A percentile compares a stretch with the other conserved stretches of the same genome.
phyloP scores from a whole-genome alignment of 2,329 filamentous ascomycete species.

The Lachnellula arida region DNA sequence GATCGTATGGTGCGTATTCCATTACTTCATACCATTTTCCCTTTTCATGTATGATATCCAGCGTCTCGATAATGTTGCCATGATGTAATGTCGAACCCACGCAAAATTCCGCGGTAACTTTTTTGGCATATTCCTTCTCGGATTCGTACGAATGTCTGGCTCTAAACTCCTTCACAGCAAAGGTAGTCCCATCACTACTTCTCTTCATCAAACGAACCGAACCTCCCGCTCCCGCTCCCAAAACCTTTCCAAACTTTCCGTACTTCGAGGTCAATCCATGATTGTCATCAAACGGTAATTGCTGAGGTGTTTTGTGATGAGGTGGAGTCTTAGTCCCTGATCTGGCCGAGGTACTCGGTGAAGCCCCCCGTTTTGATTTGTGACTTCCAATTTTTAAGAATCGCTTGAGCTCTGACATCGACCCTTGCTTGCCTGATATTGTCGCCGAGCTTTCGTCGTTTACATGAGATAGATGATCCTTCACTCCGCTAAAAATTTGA shows the following conservation, averaged over 20 bases:
- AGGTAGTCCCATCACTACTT: constrained; percentile 85
- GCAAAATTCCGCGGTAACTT: constrained; percentile 96
- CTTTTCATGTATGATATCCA: constrained; percentile 94
- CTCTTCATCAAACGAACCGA: constrained; percentile 93
- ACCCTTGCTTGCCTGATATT: constrained; percentile 59
- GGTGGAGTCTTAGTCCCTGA: constrained; percentile 46
- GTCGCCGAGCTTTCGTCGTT: constrained; percentile 43
- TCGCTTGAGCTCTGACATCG: constrained; percentile 93
- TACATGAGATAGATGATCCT: constrained; percentile 40
- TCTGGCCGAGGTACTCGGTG: constrained; percentile 53
- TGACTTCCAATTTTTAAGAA: constrained; percentile 82
- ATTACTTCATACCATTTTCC: constrained; percentile 97
- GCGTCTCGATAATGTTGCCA: constrained; percentile 95
- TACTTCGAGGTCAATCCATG: constrained; percentile 89
- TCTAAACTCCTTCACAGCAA: constrained; percentile 96
- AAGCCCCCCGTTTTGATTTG: constrained; percentile 59
- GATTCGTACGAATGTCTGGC: constrained; percentile 89
- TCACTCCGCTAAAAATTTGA: constrained; percentile 38
- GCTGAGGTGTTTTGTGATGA: constrained; percentile 46
- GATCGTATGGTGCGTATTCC: constrained; percentile 94
- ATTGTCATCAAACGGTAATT: constrained; percentile 89
- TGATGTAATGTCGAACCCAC: constrained; percentile 96
- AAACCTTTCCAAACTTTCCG: constrained; percentile 88
- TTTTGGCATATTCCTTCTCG: constrained; percentile 95
- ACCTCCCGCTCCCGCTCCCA: constrained; percentile 90